Base-by-base conservation (phyloP, 108 stramenopile species). In the Discostella stelligeroides region DNA sequence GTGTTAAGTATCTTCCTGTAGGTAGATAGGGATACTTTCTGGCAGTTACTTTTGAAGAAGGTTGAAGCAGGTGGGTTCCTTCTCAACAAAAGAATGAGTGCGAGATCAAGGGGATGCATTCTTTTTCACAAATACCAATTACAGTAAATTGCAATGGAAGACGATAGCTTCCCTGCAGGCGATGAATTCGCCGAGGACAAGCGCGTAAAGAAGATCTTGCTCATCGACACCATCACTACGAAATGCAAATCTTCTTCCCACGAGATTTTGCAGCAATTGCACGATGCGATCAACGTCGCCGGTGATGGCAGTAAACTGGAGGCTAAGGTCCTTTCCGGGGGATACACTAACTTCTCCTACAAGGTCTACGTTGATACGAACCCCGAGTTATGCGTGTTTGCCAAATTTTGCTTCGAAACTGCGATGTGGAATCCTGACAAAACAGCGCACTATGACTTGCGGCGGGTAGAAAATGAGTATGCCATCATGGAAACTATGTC, bases 361-460 rank as follows among this genome's bases (percentile, higher is more conserved):
- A 70, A 64, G 24, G 58, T 71, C 0, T 73, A 34, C 37, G 58
- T 79, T 13, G 43, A 71, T 2, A 54, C 60, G 1, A 37, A 73
- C 2, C 72, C 78, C n/a, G 39, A 73, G 21, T 18, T 73, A 13
- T 60, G 66, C 34, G 39, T 79, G 20, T 73, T 73, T 54, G 72
- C 72, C 39, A 79, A 73, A 25, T 46, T 79, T n/a, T 66, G 58
- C 37, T 73, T 79, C 60, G 72, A 70, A 27, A 59, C 20, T 41
- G 78, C 72, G 28, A 14, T 73, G 12, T 79, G 78, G 78, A 79
- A 79, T 21, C 72, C 66, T 14, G 72, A 79, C 37, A 54, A 14
- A 47, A 30, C 30, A n/a, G 28, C 57, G 15, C 46, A 40, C 43
- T 79, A 73, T 39, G 53, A 63, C 42, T 40, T 79, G 17, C 41